Evolutionary conservation across 306 rosid species (phyloP).

Genomic region (Quillaja saponaria): DNA sequence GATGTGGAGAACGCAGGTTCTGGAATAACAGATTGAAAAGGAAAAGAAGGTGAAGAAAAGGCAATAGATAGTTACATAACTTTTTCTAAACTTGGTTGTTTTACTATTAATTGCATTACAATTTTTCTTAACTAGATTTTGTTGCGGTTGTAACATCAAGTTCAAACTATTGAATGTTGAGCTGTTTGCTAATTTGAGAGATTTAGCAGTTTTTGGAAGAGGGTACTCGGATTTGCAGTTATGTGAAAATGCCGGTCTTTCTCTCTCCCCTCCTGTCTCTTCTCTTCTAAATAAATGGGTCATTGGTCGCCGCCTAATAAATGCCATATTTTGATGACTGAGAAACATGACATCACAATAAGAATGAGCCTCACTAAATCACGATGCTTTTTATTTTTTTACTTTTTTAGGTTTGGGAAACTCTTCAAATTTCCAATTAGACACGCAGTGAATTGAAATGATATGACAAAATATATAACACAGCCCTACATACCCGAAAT

Average conservation of each 20-base stretch:
- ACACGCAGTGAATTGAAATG: no score
- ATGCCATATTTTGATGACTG: no score
- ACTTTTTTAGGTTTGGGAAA: no score
- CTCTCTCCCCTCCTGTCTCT: neutral
- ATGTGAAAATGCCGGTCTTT: neutral
- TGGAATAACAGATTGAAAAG: slow-evolving; percentile 58
- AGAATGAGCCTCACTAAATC: no score
- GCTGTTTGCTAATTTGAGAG: slow-evolving; percentile 29
- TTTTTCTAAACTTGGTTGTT: slow-evolving; percentile 29
- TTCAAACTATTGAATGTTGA: slow-evolving; percentile 30
- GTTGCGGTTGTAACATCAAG: slow-evolving; percentile 38
- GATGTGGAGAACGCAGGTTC: slow-evolving; percentile 69
- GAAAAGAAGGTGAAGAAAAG: slow-evolving; percentile 19
- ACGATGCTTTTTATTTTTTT: no score
- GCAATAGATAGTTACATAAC: slow-evolving; percentile 17
- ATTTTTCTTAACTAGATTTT: slow-evolving; percentile 1
- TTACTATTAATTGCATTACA: slow-evolving; percentile 8
- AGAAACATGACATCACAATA: no score
- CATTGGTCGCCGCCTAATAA: no score
- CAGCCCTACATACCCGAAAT: no score
- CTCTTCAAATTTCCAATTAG: no score
- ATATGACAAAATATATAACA: no score
- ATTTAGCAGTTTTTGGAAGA: slow-evolving; percentile 20
- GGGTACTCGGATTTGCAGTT: slow-evolving; percentile 10
- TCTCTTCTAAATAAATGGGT: no score